Evolutionary conservation across 75 land plant species (phyloP).

Genomic region (Cryptomeria japonica): DNA sequence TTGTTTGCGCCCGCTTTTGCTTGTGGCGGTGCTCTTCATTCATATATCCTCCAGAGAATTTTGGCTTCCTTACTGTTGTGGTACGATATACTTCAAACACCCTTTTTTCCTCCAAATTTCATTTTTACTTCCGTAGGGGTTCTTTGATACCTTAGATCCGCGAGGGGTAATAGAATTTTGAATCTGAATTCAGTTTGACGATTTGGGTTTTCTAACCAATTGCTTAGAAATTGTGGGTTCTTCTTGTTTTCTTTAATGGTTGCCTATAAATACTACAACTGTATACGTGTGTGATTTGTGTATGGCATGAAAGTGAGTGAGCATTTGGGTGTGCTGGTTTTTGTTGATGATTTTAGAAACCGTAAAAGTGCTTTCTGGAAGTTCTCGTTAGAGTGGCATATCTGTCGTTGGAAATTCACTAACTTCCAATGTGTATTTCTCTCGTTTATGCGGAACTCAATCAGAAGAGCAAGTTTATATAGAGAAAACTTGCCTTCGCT

Average conservation of each 20-base stretch:
- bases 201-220: neutral
- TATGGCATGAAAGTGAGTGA: neutral
- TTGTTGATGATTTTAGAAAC: neutral
- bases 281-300: neutral
- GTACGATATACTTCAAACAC: neutral
- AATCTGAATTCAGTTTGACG: neutral
- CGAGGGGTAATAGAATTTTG: neutral
- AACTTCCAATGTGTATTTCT: too few relatives aligned
- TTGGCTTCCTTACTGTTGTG: neutral
- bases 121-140: neutral
- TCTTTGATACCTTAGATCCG: neutral
- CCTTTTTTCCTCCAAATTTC: neutral
- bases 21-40: neutral
- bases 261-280: neutral
- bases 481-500: neutral
- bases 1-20: neutral
- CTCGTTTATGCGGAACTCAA: neutral
- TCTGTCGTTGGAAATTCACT: neutral
- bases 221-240: constrained; percentile 1
- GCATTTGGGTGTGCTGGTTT: neutral
- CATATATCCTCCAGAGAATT: neutral
- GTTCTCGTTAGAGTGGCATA: neutral
- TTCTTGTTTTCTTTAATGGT: neutral
- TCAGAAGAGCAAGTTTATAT: neutral
- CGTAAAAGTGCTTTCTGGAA: neutral